These are phyloP conservation scores for Chaetothyriales sp. DNA, from an alignment of 2,329 filamentous ascomycete species.

Conservation along the genomic window DNA sequence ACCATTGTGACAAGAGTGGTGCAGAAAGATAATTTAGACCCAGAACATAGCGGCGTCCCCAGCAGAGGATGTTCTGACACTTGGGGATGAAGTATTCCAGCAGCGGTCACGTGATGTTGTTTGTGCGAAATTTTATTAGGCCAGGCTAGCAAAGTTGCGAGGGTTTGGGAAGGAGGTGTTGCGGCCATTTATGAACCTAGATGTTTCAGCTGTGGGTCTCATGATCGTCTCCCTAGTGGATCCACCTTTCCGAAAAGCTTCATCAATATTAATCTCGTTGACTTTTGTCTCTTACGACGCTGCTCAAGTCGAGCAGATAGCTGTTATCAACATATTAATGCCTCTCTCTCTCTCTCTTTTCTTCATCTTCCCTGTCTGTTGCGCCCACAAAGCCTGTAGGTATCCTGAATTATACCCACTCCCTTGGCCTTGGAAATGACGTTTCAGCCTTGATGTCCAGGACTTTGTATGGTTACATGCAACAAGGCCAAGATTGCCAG, in stretches of 20 bases:
- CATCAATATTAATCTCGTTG: not conserved
- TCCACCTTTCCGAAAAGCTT: not conserved
- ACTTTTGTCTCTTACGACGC: not conserved
- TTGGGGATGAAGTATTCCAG: not conserved
- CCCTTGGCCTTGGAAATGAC: not conserved
- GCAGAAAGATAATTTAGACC: not conserved
- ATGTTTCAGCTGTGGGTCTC: not conserved
- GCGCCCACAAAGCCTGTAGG: too few species aligned
- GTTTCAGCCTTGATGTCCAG: not conserved
- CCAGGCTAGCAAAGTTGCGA: not conserved
- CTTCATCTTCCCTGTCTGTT: not conserved
- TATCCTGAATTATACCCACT: not conserved
- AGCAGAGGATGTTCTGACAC: not conserved
- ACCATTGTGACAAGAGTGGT: not conserved
- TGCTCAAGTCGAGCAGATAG: not conserved
- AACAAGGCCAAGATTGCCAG: not conserved
- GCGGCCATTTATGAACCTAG: not conserved
- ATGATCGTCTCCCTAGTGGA: not conserved
- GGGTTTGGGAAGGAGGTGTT: not conserved
- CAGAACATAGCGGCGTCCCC: not conserved
- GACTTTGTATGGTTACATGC: not conserved
- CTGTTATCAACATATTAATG: not conserved
- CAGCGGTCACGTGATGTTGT: not conserved
- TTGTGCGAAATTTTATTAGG: not conserved
- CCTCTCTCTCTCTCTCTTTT: not conserved